Base-by-base conservation (phyloP, 73 alveolate species). In the Symbiodinium natans region DNA sequence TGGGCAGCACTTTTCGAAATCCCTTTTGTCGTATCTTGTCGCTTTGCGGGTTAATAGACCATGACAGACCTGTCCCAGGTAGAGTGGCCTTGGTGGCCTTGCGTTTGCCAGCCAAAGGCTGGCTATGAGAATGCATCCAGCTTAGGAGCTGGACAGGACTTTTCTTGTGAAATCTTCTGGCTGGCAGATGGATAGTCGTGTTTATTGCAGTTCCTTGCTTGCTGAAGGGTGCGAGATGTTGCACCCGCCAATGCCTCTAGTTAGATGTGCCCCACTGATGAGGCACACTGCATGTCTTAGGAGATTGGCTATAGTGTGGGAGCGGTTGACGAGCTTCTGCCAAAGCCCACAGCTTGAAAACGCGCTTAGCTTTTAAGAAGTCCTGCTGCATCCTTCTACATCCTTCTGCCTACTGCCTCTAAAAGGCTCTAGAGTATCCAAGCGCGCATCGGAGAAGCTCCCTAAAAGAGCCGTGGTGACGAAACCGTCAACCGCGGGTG, bases 271-370 rank as follows among this genome's bases (percentile, higher is more conserved):
- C 80, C 80, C 10, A 63, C 17, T 13, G 36, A 15, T 13, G 25
- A 8, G 74, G 80, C 36, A 36, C 80, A 29, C 36, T 63, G 80
- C 80, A 63, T 63, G 59, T 46, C 80, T 63, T 63, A 63, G 80
- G 80, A 63, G 36, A 23, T 63, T 63, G 80, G 40, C 80, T 63
- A 31, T 63, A 63, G 80, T 23, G 36, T 63, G 80, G 80, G 80
- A 63, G 33, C 38, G 36, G 80, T 63, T 29, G 80, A 63, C 80
- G 36, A 63, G 80, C 80, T 63, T 63, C 80, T 63, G 80, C 80
- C 80, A 52, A 52, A 52, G 71, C n/a, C 71, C 71, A 52, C 27
- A 13, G n/a, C n/a, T n/a, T n/a, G 15, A 0, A 29, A 15, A 15
- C 9, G 59, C 4, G 71, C 1, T 1, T 52, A 63, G 80, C 13